Evolutionary conservation across 2,329 filamentous ascomycete species (phyloP).

Genomic region (Periconia digitata): DNA sequence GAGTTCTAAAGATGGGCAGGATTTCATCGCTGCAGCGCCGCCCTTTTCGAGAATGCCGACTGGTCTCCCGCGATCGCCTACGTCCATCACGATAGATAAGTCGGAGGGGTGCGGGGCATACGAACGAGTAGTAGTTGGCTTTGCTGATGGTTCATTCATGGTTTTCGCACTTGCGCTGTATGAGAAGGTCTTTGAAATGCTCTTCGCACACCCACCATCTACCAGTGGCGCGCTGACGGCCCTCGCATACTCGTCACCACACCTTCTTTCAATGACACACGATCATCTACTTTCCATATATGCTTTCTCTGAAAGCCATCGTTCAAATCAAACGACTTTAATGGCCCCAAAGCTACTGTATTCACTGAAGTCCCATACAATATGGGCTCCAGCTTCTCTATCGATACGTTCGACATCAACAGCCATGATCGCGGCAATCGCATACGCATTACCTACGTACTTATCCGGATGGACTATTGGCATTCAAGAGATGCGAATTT

Average conservation of each 20-base stretch:
- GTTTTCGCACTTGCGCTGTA: conserved; percentile 64
- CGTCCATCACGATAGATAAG: conserved; percentile 65
- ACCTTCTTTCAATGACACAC: conserved; percentile 75
- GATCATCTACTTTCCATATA: conserved; percentile 77
- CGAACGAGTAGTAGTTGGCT: conserved; percentile 38
- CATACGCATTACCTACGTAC: conserved; percentile 78
- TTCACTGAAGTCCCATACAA: conserved; percentile 78
- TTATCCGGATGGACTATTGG: conserved; percentile 84
- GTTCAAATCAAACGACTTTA: conserved; percentile 11
- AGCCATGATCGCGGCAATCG: conserved; percentile 77
- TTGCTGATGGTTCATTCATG: conserved; percentile 55
- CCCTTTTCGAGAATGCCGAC: conserved; percentile 19
- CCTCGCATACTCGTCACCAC: conserved; percentile 73
- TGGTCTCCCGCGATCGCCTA: conserved; percentile 49
- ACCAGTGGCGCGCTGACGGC: conserved; percentile 68
- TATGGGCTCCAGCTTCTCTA: conserved; percentile 76
- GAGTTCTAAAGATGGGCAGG: conserved; percentile 64
- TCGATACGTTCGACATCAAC: conserved; percentile 70
- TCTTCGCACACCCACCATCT: conserved; percentile 64
- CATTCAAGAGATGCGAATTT: conserved; percentile 84
- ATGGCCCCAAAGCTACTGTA: conserved; percentile 65
- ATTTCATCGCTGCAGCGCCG: conserved; percentile 57
- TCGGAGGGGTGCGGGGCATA: conserved; percentile 25
- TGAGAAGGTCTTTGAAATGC: conserved; percentile 47
- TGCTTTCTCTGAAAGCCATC: conserved; percentile 51